Evolutionary conservation across 331 rosid species (phyloP).

Genomic region (Prunus yedoensis): DNA sequence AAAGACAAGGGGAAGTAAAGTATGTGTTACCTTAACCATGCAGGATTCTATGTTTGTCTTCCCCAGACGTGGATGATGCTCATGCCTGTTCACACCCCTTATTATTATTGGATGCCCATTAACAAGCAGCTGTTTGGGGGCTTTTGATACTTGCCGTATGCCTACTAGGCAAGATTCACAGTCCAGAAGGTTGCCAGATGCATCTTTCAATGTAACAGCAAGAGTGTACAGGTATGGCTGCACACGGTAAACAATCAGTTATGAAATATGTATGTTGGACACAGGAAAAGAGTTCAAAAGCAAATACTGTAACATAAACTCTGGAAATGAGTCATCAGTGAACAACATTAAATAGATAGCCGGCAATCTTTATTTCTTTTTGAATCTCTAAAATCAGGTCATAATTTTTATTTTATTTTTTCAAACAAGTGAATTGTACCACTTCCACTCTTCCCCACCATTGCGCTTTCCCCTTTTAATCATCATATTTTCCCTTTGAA

Average conservation of each 20-base stretch:
- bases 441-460: too few species aligned
- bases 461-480: neutral
- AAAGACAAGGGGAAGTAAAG: constrained; percentile 14
- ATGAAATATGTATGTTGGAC: neutral
- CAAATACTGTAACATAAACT: neutral
- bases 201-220: constrained; percentile 71
- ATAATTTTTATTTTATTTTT: too few species aligned
- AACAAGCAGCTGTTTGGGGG: constrained; percentile 86
- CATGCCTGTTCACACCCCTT: constrained; percentile 95
- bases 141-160: constrained; percentile 66
- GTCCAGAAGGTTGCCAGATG: constrained; percentile 64
- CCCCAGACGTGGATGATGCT: constrained; percentile 93
- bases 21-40: constrained; percentile 73
- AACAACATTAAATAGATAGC: neutral
- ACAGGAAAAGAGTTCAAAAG: neutral
- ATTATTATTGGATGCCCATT: constrained; percentile 80
- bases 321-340: neutral
- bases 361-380: neutral
- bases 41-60: constrained; percentile 92
- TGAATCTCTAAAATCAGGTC: neutral
- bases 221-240: constrained; percentile 89
- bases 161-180: constrained; percentile 89
- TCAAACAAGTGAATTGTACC: too few species aligned
- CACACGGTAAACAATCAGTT: constrained; percentile 20
- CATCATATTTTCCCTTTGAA: too few species aligned